A percentile compares a stretch with the other conserved stretches of the same genome.
Conservation (phyloP, 345 rosid species). For the Eutrema yunnanense region DNA sequence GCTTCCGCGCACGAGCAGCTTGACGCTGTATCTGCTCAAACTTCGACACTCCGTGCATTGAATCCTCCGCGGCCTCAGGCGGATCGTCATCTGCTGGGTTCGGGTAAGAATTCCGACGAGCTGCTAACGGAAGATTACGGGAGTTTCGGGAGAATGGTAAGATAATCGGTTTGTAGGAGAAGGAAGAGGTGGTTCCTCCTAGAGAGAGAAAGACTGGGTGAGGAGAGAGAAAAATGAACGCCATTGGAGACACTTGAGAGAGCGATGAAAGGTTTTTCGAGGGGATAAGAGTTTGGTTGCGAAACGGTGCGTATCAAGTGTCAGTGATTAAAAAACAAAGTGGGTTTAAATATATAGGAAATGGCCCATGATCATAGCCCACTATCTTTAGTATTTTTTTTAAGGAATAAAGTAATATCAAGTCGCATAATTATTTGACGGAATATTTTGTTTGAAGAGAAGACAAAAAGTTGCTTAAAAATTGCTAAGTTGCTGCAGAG, state of each 20-base stretch:
- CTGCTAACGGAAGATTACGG: conserved; percentile 11
- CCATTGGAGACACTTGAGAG: conserved; percentile 28
- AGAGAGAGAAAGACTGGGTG: conserved; percentile 33
- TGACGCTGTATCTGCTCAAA: conserved; percentile 72
- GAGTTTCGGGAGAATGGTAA: conserved; percentile 19
- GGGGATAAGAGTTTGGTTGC: conserved; percentile 28
- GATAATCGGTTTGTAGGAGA: conserved; percentile 25
- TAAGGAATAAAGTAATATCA: neutral
- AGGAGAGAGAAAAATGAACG: conserved; percentile 33
- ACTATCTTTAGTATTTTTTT: neutral
- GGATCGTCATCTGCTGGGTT: conserved; percentile 75
- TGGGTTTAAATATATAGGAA: neutral
- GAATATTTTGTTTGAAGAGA: neutral
- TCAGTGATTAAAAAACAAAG: neutral
- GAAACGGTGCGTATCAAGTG: conserved; percentile 9
- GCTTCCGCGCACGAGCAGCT: conserved; percentile 58
- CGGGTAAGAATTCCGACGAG: conserved; percentile 52
- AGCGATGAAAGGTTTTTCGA: conserved; percentile 28
- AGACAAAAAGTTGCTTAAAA: no score
- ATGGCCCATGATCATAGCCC: neutral
- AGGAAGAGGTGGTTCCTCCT: conserved; percentile 19
- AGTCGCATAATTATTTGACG: neutral
- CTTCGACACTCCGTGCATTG: conserved; percentile 71
- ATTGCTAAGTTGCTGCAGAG: no score
- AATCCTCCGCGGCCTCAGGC: conserved; percentile 81